Evolutionary conservation across 148 eudicot species (phyloP).

Genomic region (Rhododendron vialii): DNA sequence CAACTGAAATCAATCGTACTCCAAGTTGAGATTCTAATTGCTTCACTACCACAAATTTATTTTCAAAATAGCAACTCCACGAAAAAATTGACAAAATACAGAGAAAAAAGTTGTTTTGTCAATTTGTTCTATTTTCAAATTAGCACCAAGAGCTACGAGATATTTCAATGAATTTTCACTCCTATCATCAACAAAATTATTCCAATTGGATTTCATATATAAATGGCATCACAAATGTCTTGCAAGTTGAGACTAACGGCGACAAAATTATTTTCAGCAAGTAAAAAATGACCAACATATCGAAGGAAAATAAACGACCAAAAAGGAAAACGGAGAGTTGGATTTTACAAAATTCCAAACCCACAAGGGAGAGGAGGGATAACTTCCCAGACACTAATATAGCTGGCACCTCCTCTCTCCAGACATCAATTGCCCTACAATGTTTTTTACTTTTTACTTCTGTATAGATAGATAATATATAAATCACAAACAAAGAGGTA

Average conservation of each 20-base stretch:
- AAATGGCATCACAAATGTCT: background rate
- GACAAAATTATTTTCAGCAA: background rate
- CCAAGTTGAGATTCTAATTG: background rate
- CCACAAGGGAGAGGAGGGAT: constrained; percentile 28
- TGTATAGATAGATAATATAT: constrained; percentile 4
- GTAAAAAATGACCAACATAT: background rate
- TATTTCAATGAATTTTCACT: background rate
- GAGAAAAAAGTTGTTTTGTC: background rate
- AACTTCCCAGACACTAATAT: constrained; percentile 55
- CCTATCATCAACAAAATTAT: background rate
- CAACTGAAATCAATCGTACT: background rate
- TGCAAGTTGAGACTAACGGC: background rate
- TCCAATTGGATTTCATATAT: background rate
- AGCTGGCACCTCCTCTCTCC: constrained; percentile 48
- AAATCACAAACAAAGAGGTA: constrained; percentile 10
- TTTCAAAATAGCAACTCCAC: background rate
- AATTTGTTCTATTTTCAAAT: background rate
- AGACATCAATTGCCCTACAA: constrained; percentile 9
- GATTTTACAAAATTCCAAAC: constrained; percentile 36
- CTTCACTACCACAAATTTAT: background rate
- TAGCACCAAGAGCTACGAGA: background rate
- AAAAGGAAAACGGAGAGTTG: constrained; percentile 12
- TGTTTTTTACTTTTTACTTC: constrained; percentile 5
- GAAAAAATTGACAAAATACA: background rate
- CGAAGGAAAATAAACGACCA: background rate